These are phyloP conservation scores for Kuraishia piskuri DNA, from an alignment of 805 yeast genomes.

Conservation along the genomic window DNA sequence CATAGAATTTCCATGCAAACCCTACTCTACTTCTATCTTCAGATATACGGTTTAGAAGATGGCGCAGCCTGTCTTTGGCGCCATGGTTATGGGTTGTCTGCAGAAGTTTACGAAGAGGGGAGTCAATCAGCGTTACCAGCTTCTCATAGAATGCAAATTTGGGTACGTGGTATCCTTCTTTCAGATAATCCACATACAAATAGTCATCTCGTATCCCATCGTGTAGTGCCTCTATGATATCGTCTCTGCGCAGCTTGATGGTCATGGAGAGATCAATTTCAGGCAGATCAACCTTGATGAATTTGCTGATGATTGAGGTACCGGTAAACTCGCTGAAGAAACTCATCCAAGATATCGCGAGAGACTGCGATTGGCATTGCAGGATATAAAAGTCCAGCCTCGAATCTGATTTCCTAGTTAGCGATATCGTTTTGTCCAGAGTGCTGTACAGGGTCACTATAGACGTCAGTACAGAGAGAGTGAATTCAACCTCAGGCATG, in stretches of 20 bases:
- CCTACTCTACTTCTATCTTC: constrained; percentile 21
- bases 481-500: constrained; percentile 5
- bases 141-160: neutral
- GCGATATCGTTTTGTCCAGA: constrained; percentile 61
- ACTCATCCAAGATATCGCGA: constrained; percentile 57
- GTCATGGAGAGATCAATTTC: constrained; percentile 34
- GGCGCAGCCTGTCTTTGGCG: neutral
- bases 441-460: constrained; percentile 50
- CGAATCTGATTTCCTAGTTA: constrained; percentile 22
- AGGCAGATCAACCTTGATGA: constrained; percentile 22
- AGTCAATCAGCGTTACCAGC: neutral
- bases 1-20: constrained; percentile 59
- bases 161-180: neutral
- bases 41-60: neutral
- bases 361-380: constrained; percentile 39
- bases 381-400: constrained; percentile 35
- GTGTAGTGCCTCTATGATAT: constrained; percentile 5
- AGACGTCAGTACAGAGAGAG: constrained; percentile 7
- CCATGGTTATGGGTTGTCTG: neutral
- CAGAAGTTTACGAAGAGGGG: neutral
- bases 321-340: constrained; percentile 44
- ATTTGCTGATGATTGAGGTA: constrained; percentile 14
- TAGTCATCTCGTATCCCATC: constrained; percentile 23
- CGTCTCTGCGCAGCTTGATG: constrained; percentile 34
- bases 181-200: neutral